These are phyloP conservation scores for Colletotrichum sojae DNA, from an alignment of 2,329 filamentous ascomycete species.

Conservation along the genomic window DNA sequence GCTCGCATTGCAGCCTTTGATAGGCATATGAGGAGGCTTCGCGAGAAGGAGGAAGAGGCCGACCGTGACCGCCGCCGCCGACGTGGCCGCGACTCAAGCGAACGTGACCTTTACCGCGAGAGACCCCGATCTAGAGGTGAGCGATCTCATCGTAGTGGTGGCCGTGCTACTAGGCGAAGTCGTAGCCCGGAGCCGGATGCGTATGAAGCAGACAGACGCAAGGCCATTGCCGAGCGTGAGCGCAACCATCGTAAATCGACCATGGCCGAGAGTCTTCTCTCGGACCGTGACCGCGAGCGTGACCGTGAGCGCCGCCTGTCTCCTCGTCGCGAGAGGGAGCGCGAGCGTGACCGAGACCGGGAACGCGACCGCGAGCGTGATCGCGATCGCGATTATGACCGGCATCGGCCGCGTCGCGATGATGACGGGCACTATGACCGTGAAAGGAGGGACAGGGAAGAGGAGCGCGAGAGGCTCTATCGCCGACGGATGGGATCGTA, in stretches of 20 bases:
- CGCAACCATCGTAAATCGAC: slow-evolving; percentile 89
- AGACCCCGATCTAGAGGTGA: slow-evolving; percentile 72
- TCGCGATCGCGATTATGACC: slow-evolving; percentile 63
- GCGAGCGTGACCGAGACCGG: slow-evolving; percentile 50
- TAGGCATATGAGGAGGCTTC: slow-evolving; percentile 90
- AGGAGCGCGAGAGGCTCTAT: slow-evolving; percentile 90
- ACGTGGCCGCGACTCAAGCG: slow-evolving; percentile 68
- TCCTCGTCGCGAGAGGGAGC: slow-evolving; percentile 43
- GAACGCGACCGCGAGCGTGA: slow-evolving; percentile 57
- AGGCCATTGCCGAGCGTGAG: slow-evolving; percentile 94
- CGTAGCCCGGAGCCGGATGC: slow-evolving; percentile 93
- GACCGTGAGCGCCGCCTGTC: slow-evolving; percentile 36
- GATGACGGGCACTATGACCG: slow-evolving; percentile 83
- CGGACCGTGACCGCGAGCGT: slow-evolving; percentile 57
- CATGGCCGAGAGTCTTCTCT: slow-evolving; percentile 74
- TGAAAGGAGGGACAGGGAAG: slow-evolving; percentile 88
- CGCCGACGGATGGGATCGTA: slow-evolving; percentile 85
- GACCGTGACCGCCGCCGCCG: slow-evolving; percentile 76
- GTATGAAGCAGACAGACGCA: slow-evolving; percentile 95
- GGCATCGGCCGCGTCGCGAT: slow-evolving; percentile 70
- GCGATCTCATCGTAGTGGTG: slow-evolving; percentile 72
- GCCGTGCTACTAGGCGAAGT: slow-evolving; percentile 75
- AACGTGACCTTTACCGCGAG: slow-evolving; percentile 71
- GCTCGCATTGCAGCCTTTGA: slow-evolving; percentile 88
- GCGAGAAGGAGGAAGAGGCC: slow-evolving; percentile 88